Base-by-base conservation (phyloP, 2,329 filamentous ascomycete genomes). In the Cadophora sp. region DNA sequence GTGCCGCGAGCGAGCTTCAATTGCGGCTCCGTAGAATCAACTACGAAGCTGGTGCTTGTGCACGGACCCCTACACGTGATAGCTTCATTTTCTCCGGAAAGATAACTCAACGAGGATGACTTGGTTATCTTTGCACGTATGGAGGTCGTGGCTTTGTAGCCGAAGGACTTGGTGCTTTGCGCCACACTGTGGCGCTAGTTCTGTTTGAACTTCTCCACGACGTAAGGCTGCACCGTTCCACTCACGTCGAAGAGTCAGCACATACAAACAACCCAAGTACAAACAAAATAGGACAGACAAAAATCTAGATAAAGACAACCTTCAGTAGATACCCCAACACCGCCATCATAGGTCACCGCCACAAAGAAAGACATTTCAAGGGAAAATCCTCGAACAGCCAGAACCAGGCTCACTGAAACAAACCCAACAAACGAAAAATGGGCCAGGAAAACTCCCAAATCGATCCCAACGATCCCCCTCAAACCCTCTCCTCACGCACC, bases 401-500 rank as follows among this genome's bases (percentile, higher is more conserved):
- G 13, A 30, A 30, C 27, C 27, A 30, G 59, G 41, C 55, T 20
- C 55, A 27, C 27, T 6, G 27, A 30, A 27, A 69, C 55, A 75
- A 76, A 64, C 62, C 61, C 13, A 71, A 71, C 78, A 92, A 82
- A 64, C 97, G 71, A 78, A 92, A 82, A 65, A 97, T 97, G 95
- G 94, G 94, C 67, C 93, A 97, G 79, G 93, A 97, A 77, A 84
- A 89, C 71, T 96, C 92, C 27, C 83, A 94, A 70, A 86, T 90
- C 75, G 88, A 91, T 70, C 84, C 85, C 70, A 87, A 86, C 62
- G 80, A 82, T 27, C 81, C 82, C 45, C 88, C 95, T 1, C 76
- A 83, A 62, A 92, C 88, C 0, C 84, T 98, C 16, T 81, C 85
- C 50, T 86, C 85, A 39, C 88, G 94, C 65, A 91, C 85, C 33